phyloP scores from a whole-genome alignment of 2,329 filamentous ascomycete species.

The Aspergillus carbonarius region DNA sequence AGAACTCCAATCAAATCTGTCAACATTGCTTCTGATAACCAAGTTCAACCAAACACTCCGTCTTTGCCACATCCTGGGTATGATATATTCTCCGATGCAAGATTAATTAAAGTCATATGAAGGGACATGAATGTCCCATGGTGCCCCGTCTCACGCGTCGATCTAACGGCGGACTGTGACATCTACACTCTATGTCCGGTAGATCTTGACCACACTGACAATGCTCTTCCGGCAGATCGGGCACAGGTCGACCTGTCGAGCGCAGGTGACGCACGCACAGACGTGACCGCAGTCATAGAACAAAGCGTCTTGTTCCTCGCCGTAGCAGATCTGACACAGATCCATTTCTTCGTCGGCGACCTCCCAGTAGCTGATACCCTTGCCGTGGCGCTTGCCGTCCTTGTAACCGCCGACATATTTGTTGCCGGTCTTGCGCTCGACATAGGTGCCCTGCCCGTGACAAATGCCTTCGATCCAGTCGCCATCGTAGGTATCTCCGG shows the following conservation, averaged over 20 bases:
- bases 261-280: slow-evolving; percentile 60
- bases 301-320: slow-evolving; percentile 58
- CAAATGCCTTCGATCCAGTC: slow-evolving; percentile 48
- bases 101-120: slow-evolving; percentile 8
- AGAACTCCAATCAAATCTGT: neutral
- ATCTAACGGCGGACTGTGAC: neutral
- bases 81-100: slow-evolving; percentile 18
- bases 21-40: neutral
- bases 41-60: slow-evolving; percentile 1
- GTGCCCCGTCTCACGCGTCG: neutral
- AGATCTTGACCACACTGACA: slow-evolving; percentile 59
- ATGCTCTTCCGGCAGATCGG: slow-evolving; percentile 62
- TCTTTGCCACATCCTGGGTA: slow-evolving; percentile 18
- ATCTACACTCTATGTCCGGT: slow-evolving; percentile 35
- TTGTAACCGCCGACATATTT: slow-evolving; percentile 62
- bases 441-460: slow-evolving; percentile 58
- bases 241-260: slow-evolving; percentile 58
- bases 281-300: slow-evolving; percentile 66
- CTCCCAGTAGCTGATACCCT: slow-evolving; percentile 62
- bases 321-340: slow-evolving; percentile 62
- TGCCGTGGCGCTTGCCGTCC: slow-evolving; percentile 60
- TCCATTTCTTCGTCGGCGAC: slow-evolving; percentile 61
- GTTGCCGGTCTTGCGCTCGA: slow-evolving; percentile 58
- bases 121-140: neutral
- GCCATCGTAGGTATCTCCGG: slow-evolving; percentile 50